Evolutionary conservation across 2,329 filamentous ascomycete species (phyloP).

Genomic region (Sporothrix dimorphospora): DNA sequence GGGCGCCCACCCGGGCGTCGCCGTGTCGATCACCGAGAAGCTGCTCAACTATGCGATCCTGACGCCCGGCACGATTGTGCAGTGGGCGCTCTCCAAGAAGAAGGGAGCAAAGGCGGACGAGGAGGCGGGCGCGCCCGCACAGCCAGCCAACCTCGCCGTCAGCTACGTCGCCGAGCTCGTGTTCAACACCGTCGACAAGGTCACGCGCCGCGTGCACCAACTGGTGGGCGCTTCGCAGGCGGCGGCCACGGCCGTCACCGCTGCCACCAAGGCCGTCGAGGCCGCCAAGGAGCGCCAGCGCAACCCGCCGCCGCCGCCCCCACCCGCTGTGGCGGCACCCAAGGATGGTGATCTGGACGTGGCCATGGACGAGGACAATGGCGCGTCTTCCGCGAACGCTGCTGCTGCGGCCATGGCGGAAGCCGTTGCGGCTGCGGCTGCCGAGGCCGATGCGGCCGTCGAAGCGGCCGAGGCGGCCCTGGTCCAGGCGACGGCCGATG

Average conservation of each 20-base stretch:
- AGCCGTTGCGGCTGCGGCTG: constrained; percentile 45
- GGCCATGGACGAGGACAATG: constrained; percentile 43
- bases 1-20: constrained; percentile 88
- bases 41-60: constrained; percentile 96
- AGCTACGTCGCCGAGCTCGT: constrained; percentile 88
- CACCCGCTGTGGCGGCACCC: neutral
- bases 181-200: constrained; percentile 84
- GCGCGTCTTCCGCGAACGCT: constrained; percentile 9
- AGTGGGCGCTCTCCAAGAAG: constrained; percentile 72
- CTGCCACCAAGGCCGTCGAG: constrained; percentile 33
- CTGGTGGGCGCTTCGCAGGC: constrained; percentile 57
- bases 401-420: constrained; percentile 44
- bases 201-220: constrained; percentile 82
- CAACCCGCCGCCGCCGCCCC: constrained; percentile 32
- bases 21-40: constrained; percentile 92
- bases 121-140: neutral
- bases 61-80: constrained; percentile 79
- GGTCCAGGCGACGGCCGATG: constrained; percentile 31
- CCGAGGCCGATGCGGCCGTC: constrained; percentile 27
- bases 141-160: constrained; percentile 64
- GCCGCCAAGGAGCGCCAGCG: constrained; percentile 49
- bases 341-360: constrained; percentile 42
- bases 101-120: neutral
- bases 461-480: constrained; percentile 41
- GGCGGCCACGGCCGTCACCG: constrained; percentile 40